phyloP scores from a whole-genome alignment of 1,284 basidiomycete species.

The Tilletia setariae region DNA sequence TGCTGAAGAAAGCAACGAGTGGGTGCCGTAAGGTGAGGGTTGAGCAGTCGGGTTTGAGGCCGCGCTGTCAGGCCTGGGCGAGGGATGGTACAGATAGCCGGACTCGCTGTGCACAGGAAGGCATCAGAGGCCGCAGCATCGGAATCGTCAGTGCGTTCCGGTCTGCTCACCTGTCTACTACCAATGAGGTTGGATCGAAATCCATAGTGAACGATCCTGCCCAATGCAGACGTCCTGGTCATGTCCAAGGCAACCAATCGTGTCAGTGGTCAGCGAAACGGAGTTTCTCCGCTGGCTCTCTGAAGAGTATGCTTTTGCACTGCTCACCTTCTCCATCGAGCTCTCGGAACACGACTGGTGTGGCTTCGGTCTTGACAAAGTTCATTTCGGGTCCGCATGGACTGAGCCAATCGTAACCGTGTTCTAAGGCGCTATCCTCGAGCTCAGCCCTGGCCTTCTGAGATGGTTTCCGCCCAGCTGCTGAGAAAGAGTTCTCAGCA shows the following conservation, averaged over 20 bases:
- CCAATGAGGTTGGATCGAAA: constrained; percentile 18
- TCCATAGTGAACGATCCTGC: background rate
- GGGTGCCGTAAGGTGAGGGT: background rate
- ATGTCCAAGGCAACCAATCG: background rate
- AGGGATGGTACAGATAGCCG: constrained; percentile 24
- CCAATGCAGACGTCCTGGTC: constrained; percentile 16
- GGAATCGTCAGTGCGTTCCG: background rate
- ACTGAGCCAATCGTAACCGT: constrained; percentile 18
- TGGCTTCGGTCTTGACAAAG: constrained; percentile 17
- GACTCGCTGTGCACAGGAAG: constrained; percentile 4
- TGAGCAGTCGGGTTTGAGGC: background rate
- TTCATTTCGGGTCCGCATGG: constrained; percentile 23
- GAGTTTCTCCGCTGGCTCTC: background rate
- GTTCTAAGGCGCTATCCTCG: background rate
- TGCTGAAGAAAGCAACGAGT: background rate
- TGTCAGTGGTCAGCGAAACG: background rate
- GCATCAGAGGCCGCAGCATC: background rate
- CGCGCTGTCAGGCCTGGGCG: constrained; percentile 14
- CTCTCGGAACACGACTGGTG: constrained; percentile 22
- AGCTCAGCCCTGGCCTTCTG: background rate
- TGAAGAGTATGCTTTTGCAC: background rate
- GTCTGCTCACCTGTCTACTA: constrained; percentile 16
- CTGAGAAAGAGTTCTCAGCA: background rate
- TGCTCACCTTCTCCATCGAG: constrained; percentile 13
- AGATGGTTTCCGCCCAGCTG: background rate